Conservation (phyloP, 257 asterid species). For the Thymus mandschuricus region DNA sequence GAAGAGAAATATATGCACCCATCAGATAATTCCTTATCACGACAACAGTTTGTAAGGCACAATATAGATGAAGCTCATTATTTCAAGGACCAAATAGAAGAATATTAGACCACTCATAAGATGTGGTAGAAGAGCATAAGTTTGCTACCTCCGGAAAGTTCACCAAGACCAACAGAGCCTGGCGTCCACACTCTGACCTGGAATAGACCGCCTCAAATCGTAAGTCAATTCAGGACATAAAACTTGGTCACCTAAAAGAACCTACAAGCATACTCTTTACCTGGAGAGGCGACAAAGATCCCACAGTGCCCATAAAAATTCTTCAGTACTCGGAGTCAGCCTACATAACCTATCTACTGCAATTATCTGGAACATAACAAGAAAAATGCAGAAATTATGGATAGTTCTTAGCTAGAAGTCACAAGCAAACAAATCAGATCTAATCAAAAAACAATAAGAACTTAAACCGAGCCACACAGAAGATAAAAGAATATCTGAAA, state of each 20-base stretch:
- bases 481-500: constrained; percentile 28
- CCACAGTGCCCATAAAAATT: constrained; percentile 92
- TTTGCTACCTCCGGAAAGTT: constrained; percentile 87
- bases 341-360: constrained; percentile 73
- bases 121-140: constrained; percentile 24
- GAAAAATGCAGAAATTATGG: constrained; percentile 22
- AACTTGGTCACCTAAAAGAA: constrained; percentile 28
- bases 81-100: constrained; percentile 19
- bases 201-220: constrained; percentile 34
- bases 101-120: constrained; percentile 24
- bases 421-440: neutral
- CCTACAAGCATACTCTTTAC: constrained; percentile 44
- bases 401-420: constrained; percentile 17
- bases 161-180: constrained; percentile 83
- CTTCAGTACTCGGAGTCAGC: constrained; percentile 79
- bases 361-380: constrained; percentile 51
- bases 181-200: constrained; percentile 97
- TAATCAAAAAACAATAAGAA: neutral
- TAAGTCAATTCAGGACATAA: constrained; percentile 13
- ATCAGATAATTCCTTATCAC: constrained; percentile 16
- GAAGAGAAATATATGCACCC: constrained; percentile 18
- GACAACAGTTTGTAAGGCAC: constrained; percentile 9
- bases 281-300: constrained; percentile 92
- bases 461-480: neutral
- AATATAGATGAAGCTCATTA: constrained; percentile 11